Base-by-base conservation (phyloP, 1,284 basidiomycete species). In the Pseudozyma pruni region DNA sequence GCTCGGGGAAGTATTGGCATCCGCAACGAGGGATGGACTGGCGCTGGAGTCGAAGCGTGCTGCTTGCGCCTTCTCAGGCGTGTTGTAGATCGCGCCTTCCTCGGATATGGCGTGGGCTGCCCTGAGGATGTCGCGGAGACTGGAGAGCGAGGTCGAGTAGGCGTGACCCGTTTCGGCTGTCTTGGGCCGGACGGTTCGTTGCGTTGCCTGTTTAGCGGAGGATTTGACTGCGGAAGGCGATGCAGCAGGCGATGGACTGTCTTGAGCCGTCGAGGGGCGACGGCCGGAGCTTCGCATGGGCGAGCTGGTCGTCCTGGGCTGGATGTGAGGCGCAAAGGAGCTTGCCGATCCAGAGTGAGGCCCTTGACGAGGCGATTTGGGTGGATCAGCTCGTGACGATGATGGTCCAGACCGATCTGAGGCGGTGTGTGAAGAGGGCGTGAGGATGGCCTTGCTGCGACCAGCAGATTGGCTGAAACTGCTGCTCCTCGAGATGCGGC, bases 281-380 rank as follows among this genome's bases (percentile, higher is more conserved):
- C 52, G 47, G 9, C 35, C 8, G 1, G 60, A 44, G 50, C 39
- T 33, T 37, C 49, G 49, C 17, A 27, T 20, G 16, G 61, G 53
- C 27, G 61, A 64, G 43, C 68, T 71, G 11, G 68, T 71, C 13
- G 68, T 71, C 11, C 68, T 39, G 8, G 68, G 68, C 40, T 60
- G 68, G 16, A 71, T 71, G 7, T 64, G 55, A 33, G 67, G 67
- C 7, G 60, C 20, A 29, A 53, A 60, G 4, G 43, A 14, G 16
- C 29, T 46, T 5, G 39, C 51, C 0, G 58, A 62, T 19, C 66
- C 51, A 8, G 66, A 62, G 7, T 50, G 59, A 23, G 59, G 59
- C 11, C 66, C 55, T 34, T 52, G 44, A 20, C 48, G 53, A 41
- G 57, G 53, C 5, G 52, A 50, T 16, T 38, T 41, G 17, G 42